Evolutionary conservation across 73 alveolate genomes (phyloP).

Genomic region (Symbiodinium pilosum): DNA sequence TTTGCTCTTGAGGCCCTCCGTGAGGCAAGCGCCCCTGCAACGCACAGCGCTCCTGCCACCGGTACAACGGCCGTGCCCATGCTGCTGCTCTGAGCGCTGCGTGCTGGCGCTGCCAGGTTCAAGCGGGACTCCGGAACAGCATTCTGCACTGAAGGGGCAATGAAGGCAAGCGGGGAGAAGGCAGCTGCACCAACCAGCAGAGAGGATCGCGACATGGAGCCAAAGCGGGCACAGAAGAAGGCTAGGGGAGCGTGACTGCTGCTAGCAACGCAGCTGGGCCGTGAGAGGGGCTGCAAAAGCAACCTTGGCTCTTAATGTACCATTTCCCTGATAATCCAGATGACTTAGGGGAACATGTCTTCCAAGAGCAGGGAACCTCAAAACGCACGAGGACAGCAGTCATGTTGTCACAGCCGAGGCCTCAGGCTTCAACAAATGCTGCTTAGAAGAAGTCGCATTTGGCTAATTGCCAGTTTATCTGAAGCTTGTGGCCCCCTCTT

Average conservation of each 20-base stretch:
- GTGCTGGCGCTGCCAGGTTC: not conserved
- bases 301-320: too few species aligned
- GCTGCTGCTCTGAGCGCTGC: not conserved
- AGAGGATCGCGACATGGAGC: not conserved
- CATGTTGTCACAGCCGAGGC: conserved; percentile 91
- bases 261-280: too few species aligned
- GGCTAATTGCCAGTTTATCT: not conserved
- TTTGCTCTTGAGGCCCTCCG: not conserved
- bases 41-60: not conserved
- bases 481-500: conserved; percentile 30
- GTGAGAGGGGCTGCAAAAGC: too few species aligned
- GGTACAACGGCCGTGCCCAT: not conserved
- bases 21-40: not conserved
- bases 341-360: too few species aligned
- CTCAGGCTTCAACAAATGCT: not conserved
- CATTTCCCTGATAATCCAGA: too few species aligned
- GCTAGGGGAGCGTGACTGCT: not conserved
- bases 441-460: not conserved
- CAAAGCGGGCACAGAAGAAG: not conserved
- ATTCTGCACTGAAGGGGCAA: not conserved
- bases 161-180: not conserved
- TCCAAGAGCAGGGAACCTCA: too few species aligned
- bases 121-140: not conserved
- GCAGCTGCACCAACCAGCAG: conserved; percentile 8
- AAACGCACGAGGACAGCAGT: conserved; percentile 84